Conservation (phyloP, 768 basidiomycete genomes). For the Rubroboletus pulcherrimus region DNA sequence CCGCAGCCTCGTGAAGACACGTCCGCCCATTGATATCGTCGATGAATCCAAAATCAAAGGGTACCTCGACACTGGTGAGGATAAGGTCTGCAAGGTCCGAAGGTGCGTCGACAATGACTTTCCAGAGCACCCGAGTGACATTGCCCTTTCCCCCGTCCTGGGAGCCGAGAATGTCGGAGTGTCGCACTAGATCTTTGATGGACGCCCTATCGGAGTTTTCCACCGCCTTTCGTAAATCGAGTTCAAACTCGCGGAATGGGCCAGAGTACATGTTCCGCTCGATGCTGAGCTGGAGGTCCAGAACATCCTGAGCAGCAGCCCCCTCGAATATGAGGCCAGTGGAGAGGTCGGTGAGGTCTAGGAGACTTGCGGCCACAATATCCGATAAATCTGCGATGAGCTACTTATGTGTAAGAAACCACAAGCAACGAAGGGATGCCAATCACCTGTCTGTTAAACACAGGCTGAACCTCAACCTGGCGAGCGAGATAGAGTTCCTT, state of each 20-base stretch:
- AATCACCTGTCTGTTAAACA: conserved; percentile 88
- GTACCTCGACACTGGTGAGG: conserved; percentile 55
- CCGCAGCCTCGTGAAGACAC: conserved; percentile 90
- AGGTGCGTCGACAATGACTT: conserved; percentile 80
- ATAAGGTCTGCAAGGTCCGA: conserved; percentile 71
- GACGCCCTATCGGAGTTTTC: conserved; percentile 54
- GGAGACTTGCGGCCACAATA: conserved; percentile 78
- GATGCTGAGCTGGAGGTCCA: conserved; percentile 65
- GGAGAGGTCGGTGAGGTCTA: conserved; percentile 74
- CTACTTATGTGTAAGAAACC: conserved; percentile 36
- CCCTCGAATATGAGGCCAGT: conserved; percentile 78
- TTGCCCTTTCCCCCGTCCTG: conserved; percentile 60
- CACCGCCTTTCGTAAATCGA: conserved; percentile 77
- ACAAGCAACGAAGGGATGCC: neutral
- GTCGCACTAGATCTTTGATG: conserved; percentile 65
- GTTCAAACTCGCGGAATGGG: conserved; percentile 85
- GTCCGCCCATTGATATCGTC: conserved; percentile 97
- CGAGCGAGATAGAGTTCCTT: conserved; percentile 94
- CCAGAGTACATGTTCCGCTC: conserved; percentile 61
- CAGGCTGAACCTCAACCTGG: conserved; percentile 98
- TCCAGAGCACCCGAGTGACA: conserved; percentile 93
- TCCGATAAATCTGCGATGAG: conserved; percentile 95
- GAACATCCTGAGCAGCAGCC: conserved; percentile 68
- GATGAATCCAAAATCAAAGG: conserved; percentile 87
- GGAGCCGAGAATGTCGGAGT: conserved; percentile 62